Conservation (phyloP, 495 filamentous ascomycete species). For the Pseudotulostoma volvatum region DNA sequence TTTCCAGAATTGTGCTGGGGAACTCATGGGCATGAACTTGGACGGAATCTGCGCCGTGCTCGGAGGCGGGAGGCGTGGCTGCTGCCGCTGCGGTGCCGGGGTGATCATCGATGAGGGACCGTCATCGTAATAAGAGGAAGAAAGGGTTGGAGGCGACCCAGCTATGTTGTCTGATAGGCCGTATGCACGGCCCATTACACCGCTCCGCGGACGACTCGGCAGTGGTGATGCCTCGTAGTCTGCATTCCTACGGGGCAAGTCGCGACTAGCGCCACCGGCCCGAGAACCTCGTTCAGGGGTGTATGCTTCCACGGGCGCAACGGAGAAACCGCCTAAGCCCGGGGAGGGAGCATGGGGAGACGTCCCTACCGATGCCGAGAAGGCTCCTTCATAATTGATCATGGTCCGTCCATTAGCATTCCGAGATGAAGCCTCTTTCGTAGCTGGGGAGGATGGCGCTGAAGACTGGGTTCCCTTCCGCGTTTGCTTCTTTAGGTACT, state of each 20-base stretch:
- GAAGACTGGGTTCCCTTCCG: constrained; percentile 31
- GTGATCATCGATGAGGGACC: constrained; percentile 53
- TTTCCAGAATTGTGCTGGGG: constrained; percentile 95
- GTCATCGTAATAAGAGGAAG: constrained; percentile 46
- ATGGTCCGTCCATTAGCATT: constrained; percentile 19
- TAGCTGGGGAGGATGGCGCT: constrained; percentile 30
- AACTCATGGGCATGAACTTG: constrained; percentile 87
- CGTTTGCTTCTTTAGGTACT: constrained; percentile 46
- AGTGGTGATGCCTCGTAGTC: constrained; percentile 37
- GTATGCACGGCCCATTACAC: constrained; percentile 31
- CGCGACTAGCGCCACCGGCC: constrained; percentile 17
- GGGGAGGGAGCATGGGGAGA: constrained; percentile 34
- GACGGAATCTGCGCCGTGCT: constrained; percentile 81
- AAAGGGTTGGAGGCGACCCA: constrained; percentile 53
- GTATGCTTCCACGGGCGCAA: constrained; percentile 31
- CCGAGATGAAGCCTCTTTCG: constrained; percentile 21
- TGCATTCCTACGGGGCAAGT: constrained; percentile 18
- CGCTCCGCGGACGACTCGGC: constrained; percentile 32
- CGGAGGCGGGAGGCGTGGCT: constrained; percentile 71
- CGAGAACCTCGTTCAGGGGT: constrained; percentile 31
- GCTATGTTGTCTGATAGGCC: constrained; percentile 41
- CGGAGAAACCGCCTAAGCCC: constrained; percentile 31
- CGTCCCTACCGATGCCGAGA: constrained; percentile 27
- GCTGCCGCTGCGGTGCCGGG: constrained; percentile 67
- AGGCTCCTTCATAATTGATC: constrained; percentile 17